Conservation (phyloP, 208 protist genomes). For the Crithidia sp. region DNA sequence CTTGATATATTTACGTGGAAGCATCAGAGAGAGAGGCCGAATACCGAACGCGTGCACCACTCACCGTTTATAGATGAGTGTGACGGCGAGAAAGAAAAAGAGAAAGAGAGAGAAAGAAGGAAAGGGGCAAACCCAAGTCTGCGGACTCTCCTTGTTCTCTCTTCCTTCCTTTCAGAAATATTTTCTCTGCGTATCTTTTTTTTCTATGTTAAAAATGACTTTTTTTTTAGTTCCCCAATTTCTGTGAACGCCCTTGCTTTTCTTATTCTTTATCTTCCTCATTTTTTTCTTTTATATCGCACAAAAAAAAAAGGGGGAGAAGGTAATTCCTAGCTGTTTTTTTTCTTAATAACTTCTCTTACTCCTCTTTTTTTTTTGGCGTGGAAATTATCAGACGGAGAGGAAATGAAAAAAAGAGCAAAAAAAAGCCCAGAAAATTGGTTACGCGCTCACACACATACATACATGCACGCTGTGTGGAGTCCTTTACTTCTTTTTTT, state of each 20-base stretch:
- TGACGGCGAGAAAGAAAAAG: background rate
- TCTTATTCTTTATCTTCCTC: too few species aligned
- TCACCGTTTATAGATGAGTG: background rate
- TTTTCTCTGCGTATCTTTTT: background rate
- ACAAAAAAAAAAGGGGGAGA: background rate
- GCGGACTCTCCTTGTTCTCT: background rate
- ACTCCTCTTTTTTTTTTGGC: background rate
- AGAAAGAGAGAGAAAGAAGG: constrained; percentile 1
- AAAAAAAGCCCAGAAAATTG: background rate
- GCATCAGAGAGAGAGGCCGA: background rate
- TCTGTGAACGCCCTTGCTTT: too few species aligned
- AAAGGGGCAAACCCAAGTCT: background rate
- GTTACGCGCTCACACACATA: background rate
- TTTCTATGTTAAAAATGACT: background rate
- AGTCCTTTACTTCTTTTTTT: background rate
- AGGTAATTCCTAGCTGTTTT: constrained; percentile 17
- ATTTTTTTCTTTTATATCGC: background rate
- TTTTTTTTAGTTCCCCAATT: background rate
- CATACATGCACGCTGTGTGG: background rate
- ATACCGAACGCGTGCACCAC: background rate
- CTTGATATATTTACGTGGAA: background rate
- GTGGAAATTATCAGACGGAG: background rate
- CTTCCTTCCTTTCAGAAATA: background rate
- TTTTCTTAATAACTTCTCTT: constrained; percentile 18
- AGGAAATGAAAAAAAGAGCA: background rate